These are phyloP conservation scores for Phytophthora hibernalis DNA, from an alignment of 352 stramenopile genomes.

Conservation along the genomic window DNA sequence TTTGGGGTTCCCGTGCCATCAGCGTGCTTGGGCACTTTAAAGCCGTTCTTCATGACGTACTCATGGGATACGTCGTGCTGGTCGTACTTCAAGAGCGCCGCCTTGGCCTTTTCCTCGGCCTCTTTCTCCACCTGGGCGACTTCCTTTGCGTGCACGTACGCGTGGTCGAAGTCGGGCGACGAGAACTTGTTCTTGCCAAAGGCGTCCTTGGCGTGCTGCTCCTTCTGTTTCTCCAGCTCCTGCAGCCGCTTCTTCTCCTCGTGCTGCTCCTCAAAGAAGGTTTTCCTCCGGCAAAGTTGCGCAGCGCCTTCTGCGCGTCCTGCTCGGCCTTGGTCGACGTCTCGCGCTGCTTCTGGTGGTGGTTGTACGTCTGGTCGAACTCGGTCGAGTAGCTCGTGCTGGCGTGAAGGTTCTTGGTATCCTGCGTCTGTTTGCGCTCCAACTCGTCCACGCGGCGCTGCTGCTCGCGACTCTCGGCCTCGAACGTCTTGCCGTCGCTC, in stretches of 20 bases:
- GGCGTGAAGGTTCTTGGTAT: conserved; percentile 45
- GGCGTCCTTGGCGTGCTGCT: conserved; percentile 43
- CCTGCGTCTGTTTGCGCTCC: conserved; percentile 36
- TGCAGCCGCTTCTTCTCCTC: conserved; percentile 68
- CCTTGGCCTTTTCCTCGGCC: conserved; percentile 67
- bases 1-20: conserved; percentile 13
- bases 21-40: conserved; percentile 52
- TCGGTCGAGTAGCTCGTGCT: conserved; percentile 52
- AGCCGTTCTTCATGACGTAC: conserved; percentile 71
- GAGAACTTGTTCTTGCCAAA: conserved; percentile 62
- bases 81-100: conserved; percentile 58
- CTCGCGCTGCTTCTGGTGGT: conserved; percentile 58
- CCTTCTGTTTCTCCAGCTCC: conserved; percentile 55
- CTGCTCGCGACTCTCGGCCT: conserved; percentile 50
- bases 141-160: conserved; percentile 63
- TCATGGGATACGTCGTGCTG: conserved; percentile 62
- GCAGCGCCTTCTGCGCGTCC: conserved; percentile 47
- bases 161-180: conserved; percentile 56
- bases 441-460: conserved; percentile 38
- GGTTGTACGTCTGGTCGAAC: conserved; percentile 60
- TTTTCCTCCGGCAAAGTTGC: conserved; percentile 57
- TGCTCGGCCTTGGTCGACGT: conserved; percentile 46
- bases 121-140: conserved; percentile 56
- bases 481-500: conserved; percentile 51
- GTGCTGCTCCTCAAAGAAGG: conserved; percentile 64